These are phyloP conservation scores for Dendrothele bispora DNA, from an alignment of 768 basidiomycete species.

Conservation along the genomic window DNA sequence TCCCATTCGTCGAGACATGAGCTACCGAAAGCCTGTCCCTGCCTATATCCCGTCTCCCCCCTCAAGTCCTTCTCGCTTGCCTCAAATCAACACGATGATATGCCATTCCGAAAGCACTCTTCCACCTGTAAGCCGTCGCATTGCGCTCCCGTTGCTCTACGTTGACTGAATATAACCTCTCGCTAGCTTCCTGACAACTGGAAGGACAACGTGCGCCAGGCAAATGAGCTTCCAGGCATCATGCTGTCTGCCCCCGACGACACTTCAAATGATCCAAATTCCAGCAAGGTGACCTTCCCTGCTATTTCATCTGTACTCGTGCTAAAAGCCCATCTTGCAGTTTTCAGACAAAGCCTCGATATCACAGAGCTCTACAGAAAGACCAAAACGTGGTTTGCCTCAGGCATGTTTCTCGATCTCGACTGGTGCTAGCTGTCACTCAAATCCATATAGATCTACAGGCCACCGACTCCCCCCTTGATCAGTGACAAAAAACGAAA, in stretches of 20 bases:
- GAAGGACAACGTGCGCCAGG: no score
- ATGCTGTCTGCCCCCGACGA: not conserved
- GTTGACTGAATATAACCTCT: conserved; percentile 24
- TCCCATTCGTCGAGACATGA: conserved; percentile 41
- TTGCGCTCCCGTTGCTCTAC: conserved; percentile 5
- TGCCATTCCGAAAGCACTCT: conserved; percentile 11
- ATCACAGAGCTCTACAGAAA: not conserved
- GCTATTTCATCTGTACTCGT: not conserved
- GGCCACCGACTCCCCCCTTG: conserved; percentile 61
- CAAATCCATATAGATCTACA: conserved; percentile 43
- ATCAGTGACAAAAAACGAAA: conserved; percentile 35
- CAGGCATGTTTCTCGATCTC: not conserved
- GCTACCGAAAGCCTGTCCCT: conserved; percentile 73
- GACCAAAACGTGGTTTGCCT: conserved; percentile 5
- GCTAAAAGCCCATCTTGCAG: not conserved
- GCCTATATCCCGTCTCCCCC: conserved; percentile 66
- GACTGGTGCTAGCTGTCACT: not conserved
- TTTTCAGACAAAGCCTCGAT: not conserved
- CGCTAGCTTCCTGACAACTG: no score
- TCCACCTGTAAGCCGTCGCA: conserved; percentile 14
- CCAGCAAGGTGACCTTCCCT: not conserved
- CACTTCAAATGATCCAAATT: not conserved
- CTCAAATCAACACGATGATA: conserved; percentile 19
- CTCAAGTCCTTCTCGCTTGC: conserved; percentile 35
- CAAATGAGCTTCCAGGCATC: no score